phyloP scores from a whole-genome alignment of 768 basidiomycete species.

The Tephrocybe sp. region DNA sequence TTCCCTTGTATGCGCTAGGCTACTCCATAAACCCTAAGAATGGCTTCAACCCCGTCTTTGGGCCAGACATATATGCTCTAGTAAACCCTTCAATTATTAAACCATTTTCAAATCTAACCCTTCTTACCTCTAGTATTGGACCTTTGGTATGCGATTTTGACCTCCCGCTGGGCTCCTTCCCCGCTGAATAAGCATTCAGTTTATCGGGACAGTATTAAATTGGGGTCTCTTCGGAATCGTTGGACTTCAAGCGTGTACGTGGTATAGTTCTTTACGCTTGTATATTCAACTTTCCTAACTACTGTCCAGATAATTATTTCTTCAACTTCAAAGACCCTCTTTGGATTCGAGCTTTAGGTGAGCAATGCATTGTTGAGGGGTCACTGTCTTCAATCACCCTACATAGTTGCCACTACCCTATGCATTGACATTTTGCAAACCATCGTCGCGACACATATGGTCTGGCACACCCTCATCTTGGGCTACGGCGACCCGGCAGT shows the following conservation, averaged over 20 bases:
- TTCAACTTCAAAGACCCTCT: background rate
- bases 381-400: background rate
- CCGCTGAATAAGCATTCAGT: background rate
- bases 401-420: background rate
- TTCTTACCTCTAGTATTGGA: background rate
- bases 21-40: too few relatives aligned
- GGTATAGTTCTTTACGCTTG: background rate
- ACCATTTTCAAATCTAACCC: background rate
- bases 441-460: background rate
- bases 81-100: background rate
- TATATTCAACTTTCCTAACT: background rate
- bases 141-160: background rate
- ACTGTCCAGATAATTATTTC: background rate
- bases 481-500: background rate
- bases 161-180: background rate
- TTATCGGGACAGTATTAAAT: background rate
- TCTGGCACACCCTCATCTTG: background rate
- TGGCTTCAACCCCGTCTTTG: background rate
- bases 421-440: background rate
- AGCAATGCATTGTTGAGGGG: background rate
- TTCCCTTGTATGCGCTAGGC: too few relatives aligned
- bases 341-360: background rate
- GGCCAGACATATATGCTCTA: background rate
- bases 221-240: background rate
- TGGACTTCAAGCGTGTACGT: background rate